phyloP scores from a whole-genome alignment of 345 rosid species.

The Citrus australasica region DNA sequence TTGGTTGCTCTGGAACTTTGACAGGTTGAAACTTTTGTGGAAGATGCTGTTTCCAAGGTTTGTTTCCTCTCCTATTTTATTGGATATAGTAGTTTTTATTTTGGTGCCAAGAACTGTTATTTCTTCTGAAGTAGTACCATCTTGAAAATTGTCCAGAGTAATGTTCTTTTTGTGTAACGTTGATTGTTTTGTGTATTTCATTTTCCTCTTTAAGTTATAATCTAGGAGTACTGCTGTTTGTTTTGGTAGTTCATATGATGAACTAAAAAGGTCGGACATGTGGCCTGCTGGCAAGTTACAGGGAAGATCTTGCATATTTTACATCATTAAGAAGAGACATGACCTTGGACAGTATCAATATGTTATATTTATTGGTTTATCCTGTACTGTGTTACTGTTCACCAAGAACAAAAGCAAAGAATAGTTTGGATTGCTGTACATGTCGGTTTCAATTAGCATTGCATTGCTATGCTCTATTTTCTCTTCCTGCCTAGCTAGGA shows the following conservation, averaged over 20 bases:
- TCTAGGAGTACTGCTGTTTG: neutral
- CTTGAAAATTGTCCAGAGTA: neutral
- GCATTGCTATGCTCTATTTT: neutral
- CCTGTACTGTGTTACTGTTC: neutral
- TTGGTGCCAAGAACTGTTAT: neutral
- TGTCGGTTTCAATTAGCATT: neutral
- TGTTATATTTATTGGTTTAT: neutral
- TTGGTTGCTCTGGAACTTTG: constrained; percentile 23
- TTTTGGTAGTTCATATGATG: neutral
- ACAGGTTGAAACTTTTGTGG: constrained; percentile 82
- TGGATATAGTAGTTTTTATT: neutral
- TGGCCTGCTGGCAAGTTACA: neutral
- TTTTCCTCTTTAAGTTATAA: neutral
- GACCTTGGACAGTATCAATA: neutral
- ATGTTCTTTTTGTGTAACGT: neutral
- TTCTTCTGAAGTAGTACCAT: neutral
- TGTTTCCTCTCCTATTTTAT: constrained; percentile 19
- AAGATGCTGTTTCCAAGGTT: constrained; percentile 92
- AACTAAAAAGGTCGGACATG: neutral
- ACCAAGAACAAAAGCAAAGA: neutral
- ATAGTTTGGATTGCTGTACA: neutral
- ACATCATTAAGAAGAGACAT: neutral
- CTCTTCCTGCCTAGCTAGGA: neutral
- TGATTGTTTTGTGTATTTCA: neutral
- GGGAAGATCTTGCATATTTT: neutral